Conservation (phyloP, 805 yeast species). For the Hanseniaspora lindneri region DNA sequence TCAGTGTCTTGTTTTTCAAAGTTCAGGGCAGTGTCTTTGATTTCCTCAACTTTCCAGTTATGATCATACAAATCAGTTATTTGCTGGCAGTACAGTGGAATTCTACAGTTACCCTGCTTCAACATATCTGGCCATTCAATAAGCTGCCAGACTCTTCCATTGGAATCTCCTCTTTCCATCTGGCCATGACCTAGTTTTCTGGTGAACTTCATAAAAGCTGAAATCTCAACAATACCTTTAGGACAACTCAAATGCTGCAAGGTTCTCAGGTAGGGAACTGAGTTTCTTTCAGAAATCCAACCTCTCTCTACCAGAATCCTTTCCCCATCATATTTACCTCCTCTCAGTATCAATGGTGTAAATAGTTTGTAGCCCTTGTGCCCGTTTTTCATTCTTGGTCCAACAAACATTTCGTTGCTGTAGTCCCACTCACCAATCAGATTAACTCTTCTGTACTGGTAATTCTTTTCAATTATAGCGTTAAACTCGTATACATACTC, state of each 20-base stretch:
- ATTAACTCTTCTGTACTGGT: slow-evolving; percentile 72
- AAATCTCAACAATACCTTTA: slow-evolving; percentile 51
- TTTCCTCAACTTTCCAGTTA: slow-evolving; percentile 32
- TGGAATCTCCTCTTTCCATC: slow-evolving; percentile 58
- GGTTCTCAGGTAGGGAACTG: slow-evolving; percentile 43
- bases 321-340: slow-evolving; percentile 40
- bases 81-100: slow-evolving; percentile 68
- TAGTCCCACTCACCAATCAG: slow-evolving; percentile 71
- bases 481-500: slow-evolving; percentile 52
- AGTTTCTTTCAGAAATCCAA: slow-evolving; percentile 67
- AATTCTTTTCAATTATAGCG: slow-evolving; percentile 54
- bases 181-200: slow-evolving; percentile 50
- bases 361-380: slow-evolving; percentile 65
- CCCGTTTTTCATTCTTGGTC: slow-evolving; percentile 70
- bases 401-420: slow-evolving; percentile 78
- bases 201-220: slow-evolving; percentile 62
- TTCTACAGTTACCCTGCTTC: slow-evolving; percentile 48
- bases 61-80: slow-evolving; percentile 55
- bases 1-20: not conserved
- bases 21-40: not conserved
- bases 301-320: slow-evolving; percentile 81
- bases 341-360: slow-evolving; percentile 69
- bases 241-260: slow-evolving; percentile 65
- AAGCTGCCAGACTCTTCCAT: slow-evolving; percentile 59
- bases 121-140: slow-evolving; percentile 72